These are phyloP conservation scores for Russula olivacea DNA, from an alignment of 768 basidiomycete genomes.

Conservation along the genomic window DNA sequence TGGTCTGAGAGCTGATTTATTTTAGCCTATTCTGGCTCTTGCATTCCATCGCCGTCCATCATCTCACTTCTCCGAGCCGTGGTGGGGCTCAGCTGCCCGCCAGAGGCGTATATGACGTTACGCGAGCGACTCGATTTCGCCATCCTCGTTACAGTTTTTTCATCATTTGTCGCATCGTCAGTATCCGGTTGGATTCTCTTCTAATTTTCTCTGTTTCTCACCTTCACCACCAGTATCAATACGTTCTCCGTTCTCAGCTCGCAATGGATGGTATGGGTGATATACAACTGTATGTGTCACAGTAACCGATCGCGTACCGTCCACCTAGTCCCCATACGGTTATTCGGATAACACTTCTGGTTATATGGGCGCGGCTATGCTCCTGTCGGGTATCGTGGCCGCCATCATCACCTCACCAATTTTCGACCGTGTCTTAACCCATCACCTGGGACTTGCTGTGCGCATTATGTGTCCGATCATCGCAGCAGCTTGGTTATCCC, in stretches of 20 bases:
- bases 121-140: constrained; percentile 68
- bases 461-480: constrained; percentile 59
- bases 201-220: background rate
- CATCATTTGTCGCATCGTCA: constrained; percentile 57
- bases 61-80: constrained; percentile 49
- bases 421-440: constrained; percentile 78
- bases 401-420: constrained; percentile 66
- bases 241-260: constrained; percentile 60
- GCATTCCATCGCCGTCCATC: constrained; percentile 44
- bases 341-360: constrained; percentile 64
- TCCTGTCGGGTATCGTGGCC: constrained; percentile 64
- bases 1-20: background rate
- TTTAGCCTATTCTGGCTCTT: constrained; percentile 63
- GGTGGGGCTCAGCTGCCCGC: constrained; percentile 37
- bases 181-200: constrained; percentile 28
- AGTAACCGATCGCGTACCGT: background rate
- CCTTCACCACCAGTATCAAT: constrained; percentile 41
- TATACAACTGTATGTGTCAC: background rate
- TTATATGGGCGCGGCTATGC: constrained; percentile 60
- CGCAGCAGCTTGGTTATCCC: constrained; percentile 57
- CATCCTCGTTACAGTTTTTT: constrained; percentile 56
- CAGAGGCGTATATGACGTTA: constrained; percentile 50
- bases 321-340: constrained; percentile 57
- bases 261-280: constrained; percentile 55
- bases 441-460: constrained; percentile 54